These are phyloP conservation scores for Trichoderma sp. DNA, from an alignment of 2,329 filamentous ascomycete genomes.

Conservation along the genomic window DNA sequence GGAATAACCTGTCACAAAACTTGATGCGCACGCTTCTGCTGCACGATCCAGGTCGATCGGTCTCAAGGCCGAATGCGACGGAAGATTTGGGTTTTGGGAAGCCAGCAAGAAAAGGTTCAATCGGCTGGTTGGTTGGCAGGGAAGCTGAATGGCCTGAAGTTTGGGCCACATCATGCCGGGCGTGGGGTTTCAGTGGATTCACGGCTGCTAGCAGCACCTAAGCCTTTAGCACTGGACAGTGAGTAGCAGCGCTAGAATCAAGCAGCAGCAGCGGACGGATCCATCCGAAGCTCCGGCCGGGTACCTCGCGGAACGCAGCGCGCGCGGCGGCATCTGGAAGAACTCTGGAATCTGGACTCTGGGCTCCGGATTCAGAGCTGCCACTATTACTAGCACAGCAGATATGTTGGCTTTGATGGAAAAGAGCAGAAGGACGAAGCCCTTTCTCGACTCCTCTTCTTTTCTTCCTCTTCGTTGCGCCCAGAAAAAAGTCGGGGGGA, in stretches of 20 bases:
- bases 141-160: neutral
- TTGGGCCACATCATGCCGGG: conserved; percentile 1
- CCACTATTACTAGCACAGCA: too few relatives aligned
- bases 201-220: too few relatives aligned
- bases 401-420: conserved; percentile 1
- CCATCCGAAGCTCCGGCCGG: conserved; percentile 28
- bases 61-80: conserved; percentile 22
- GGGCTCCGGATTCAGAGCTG: conserved; percentile 6
- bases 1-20: conserved; percentile 20
- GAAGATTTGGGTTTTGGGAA: conserved; percentile 2
- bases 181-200: conserved; percentile 26
- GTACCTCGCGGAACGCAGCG: conserved; percentile 12
- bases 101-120: neutral
- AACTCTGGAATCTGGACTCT: neutral
- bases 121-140: conserved; percentile 12
- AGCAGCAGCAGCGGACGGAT: conserved; percentile 6
- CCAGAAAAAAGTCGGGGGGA: conserved; percentile 7
- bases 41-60: conserved; percentile 24
- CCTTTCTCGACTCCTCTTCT: conserved; percentile 3
- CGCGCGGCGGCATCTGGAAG: neutral
- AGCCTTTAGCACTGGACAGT: too few relatives aligned
- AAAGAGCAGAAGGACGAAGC: conserved; percentile 6
- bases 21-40: neutral
- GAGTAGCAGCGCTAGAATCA: too few relatives aligned
- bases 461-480: neutral